Conservation (phyloP, 352 stramenopile species). For the Phytophthora cactorum region DNA sequence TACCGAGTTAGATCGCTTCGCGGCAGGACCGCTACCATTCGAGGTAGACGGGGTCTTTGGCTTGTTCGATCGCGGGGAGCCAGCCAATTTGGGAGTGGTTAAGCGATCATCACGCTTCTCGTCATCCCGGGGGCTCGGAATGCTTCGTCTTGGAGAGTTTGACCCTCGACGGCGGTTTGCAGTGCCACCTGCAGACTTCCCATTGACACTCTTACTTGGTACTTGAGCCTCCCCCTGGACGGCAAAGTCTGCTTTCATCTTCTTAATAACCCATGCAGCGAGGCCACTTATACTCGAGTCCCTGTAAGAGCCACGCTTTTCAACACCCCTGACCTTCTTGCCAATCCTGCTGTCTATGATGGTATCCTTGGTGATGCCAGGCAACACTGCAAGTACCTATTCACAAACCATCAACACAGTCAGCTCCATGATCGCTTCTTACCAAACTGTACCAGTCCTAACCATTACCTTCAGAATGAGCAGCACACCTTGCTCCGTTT, state of each 20-base stretch:
- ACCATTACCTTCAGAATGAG: constrained; percentile 64
- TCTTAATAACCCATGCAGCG: constrained; percentile 59
- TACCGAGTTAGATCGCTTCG: constrained; percentile 62
- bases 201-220: constrained; percentile 7
- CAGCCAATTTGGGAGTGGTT: constrained; percentile 5
- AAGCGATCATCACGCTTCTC: constrained; percentile 15
- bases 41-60: constrained; percentile 8
- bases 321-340: constrained; percentile 49
- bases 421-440: background rate
- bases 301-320: constrained; percentile 37
- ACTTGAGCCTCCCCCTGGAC: constrained; percentile 18
- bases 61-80: constrained; percentile 21
- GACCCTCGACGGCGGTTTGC: constrained; percentile 14
- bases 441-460: background rate
- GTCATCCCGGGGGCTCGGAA: background rate
- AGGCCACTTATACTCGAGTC: constrained; percentile 46
- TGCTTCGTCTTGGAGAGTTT: constrained; percentile 16
- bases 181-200: constrained; percentile 13
- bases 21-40: constrained; percentile 17
- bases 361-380: constrained; percentile 50
- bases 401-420: background rate
- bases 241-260: constrained; percentile 55
- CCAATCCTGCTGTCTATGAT: constrained; percentile 62
- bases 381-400: constrained; percentile 64
- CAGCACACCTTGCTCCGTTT: constrained; percentile 61